These are phyloP conservation scores for Polyporus arcularius DNA, from an alignment of 768 basidiomycete species.

Conservation along the genomic window DNA sequence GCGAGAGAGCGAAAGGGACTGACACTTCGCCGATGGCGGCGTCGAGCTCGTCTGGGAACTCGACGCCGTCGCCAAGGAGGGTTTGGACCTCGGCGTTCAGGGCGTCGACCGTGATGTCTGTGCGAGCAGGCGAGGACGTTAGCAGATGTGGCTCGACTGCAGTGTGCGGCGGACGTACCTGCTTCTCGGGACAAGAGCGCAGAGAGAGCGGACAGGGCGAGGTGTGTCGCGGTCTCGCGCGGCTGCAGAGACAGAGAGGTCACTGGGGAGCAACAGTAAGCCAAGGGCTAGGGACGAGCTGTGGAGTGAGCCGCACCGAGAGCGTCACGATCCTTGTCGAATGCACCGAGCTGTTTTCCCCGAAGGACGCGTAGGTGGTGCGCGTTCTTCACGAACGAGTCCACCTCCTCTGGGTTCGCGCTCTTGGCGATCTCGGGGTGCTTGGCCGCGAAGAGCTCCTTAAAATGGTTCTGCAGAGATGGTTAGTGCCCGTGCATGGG, in stretches of 20 bases:
- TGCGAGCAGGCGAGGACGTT: conserved; percentile 15
- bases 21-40: conserved; percentile 80
- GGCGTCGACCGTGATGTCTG: conserved; percentile 48
- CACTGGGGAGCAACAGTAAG: background rate
- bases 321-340: conserved; percentile 50
- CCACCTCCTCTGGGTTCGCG: conserved; percentile 56
- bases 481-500: background rate
- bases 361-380: conserved; percentile 70
- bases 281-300: background rate
- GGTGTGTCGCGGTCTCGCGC: conserved; percentile 66
- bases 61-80: conserved; percentile 49
- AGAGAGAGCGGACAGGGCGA: conserved; percentile 68
- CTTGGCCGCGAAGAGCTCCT: conserved; percentile 43
- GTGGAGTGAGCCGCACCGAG: conserved; percentile 44
- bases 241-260: conserved; percentile 33
- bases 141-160: background rate
- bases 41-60: conserved; percentile 54
- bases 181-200: conserved; percentile 23
- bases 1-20: conserved; percentile 32
- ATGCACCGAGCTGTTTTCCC: conserved; percentile 60
- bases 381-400: conserved; percentile 78
- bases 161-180: conserved; percentile 6
- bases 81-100: conserved; percentile 53
- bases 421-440: conserved; percentile 43
- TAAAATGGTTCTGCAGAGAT: conserved; percentile 25